These are phyloP conservation scores for Xylariomycetidae sp. DNA, from an alignment of 2,329 filamentous ascomycete genomes.

Conservation along the genomic window DNA sequence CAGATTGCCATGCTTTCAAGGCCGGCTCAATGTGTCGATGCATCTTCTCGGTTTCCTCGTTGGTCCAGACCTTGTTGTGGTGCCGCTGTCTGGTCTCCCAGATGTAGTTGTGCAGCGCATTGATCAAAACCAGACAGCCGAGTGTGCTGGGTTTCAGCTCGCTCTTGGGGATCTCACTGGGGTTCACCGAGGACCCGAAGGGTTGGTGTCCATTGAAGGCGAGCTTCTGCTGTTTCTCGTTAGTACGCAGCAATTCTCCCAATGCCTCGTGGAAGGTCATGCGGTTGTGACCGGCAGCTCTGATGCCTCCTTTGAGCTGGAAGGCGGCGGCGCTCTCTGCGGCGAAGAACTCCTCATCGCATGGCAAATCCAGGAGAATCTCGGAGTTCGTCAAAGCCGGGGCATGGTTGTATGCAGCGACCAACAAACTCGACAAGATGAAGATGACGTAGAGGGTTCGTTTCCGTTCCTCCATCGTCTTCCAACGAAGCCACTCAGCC, in stretches of 20 bases:
- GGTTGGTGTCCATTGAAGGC: conserved; percentile 35
- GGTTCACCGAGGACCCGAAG: conserved; percentile 39
- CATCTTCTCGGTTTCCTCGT: conserved; percentile 91
- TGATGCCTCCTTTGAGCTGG: conserved; percentile 66
- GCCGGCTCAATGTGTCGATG: conserved; percentile 92
- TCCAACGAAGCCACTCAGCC: conserved; percentile 85
- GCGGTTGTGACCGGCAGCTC: conserved; percentile 62
- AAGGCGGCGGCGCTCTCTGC: conserved; percentile 81
- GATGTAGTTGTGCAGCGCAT: conserved; percentile 94
- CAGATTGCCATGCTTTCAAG: conserved; percentile 86
- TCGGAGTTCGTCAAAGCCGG: conserved; percentile 92
- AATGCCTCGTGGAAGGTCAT: conserved; percentile 78
- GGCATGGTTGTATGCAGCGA: conserved; percentile 88
- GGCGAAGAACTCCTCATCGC: conserved; percentile 85
- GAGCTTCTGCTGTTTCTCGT: conserved; percentile 55
- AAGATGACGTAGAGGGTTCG: conserved; percentile 89
- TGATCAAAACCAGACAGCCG: conserved; percentile 85
- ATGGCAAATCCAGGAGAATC: conserved; percentile 81
- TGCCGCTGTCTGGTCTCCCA: conserved; percentile 95
- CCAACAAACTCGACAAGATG: conserved; percentile 81
- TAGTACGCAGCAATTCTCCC: conserved; percentile 72
- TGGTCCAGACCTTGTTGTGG: conserved; percentile 82
- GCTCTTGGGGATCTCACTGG: conserved; percentile 47
- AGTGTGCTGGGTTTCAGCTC: conserved; percentile 82
- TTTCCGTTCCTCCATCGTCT: conserved; percentile 81